phyloP scores from a whole-genome alignment of 345 rosid species.

The Psidium guajava region DNA sequence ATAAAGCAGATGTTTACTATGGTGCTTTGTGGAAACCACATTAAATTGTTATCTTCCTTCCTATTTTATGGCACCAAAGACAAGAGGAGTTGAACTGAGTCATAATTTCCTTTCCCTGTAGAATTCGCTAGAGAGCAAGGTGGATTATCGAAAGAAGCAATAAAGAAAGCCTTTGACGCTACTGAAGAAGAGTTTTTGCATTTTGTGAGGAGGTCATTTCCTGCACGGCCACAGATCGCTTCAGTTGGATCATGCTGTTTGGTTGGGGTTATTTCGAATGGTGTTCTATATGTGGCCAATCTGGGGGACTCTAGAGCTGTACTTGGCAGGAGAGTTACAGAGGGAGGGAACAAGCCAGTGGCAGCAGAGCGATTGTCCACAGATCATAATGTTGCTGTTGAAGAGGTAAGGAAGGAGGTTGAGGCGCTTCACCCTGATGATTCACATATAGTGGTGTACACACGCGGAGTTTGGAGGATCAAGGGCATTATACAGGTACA shows the following conservation, averaged over 20 bases:
- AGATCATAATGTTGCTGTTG: slow-evolving; percentile 90
- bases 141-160: slow-evolving; percentile 68
- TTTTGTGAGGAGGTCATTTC: slow-evolving; percentile 63
- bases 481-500: slow-evolving; percentile 97
- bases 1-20: not conserved
- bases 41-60: not conserved
- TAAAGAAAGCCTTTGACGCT: slow-evolving; percentile 74
- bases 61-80: not conserved
- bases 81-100: not conserved
- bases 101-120: slow-evolving; percentile 9
- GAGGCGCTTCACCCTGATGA: slow-evolving; percentile 96
- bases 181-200: slow-evolving; percentile 82
- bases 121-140: slow-evolving; percentile 81
- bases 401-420: slow-evolving; percentile 93
- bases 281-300: slow-evolving; percentile 71
- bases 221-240: slow-evolving; percentile 68
- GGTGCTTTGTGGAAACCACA: not conserved
- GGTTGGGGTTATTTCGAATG: slow-evolving; percentile 76
- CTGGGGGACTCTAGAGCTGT: slow-evolving; percentile 95
- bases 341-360: slow-evolving; percentile 23
- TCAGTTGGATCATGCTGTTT: slow-evolving; percentile 95
- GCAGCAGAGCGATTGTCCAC: slow-evolving; percentile 84
- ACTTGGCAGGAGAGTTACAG: slow-evolving; percentile 53
- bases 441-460: slow-evolving; percentile 67
- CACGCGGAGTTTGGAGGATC: slow-evolving; percentile 94